Evolutionary conservation across 2,329 filamentous ascomycete genomes (phyloP), one percentile per base, ranked within the genome.

Genomic region (Raffaelea albimanens): DNA sequence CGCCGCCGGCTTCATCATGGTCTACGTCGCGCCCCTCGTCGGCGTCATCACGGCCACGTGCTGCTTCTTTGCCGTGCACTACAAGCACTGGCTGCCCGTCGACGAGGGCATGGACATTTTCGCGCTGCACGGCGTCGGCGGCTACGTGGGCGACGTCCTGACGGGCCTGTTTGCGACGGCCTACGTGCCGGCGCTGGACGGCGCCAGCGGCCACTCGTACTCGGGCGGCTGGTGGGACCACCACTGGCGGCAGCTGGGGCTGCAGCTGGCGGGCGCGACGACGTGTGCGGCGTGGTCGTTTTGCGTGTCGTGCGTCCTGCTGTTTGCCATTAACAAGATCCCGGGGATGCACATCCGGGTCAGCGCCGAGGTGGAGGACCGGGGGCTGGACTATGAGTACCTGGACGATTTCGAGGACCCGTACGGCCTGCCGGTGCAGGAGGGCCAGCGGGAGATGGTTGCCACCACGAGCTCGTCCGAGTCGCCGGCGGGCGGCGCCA

Each of bases 21-120:
- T 76, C 0, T 76, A 74, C 55, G 62, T 71, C 2, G 68, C 73
- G 0, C 63, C 69, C 0, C 61, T 76, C 0, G 67, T 80, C 18
- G 76, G 76, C 3, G 64, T 72, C 14, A 52, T 79, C 3, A 78
- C 75, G 0, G 63, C 71, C 0, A 57, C 65, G 2, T 62, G 64
- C 18, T 75, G 70, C 52, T 71, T 70, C 50, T 71, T 69, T 49
- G 61, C 67, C 13, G 69, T 68, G 47, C 64, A 69, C 46, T 59
- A 70, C 53, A 77, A 78, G 54, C 64, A 76, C 45, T 62, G 74
- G 49, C 60, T 79, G 5, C 64, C 65, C 9, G 67, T 79, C 14
- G 76, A 80, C 49, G 76, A 80, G 38, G 74, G 74, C 2, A 67
- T 80, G 45, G 76, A 80, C 49, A 75, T 80, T 44, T 80, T 79